A percentile compares a stretch with the other conserved stretches of the same genome.
phyloP scores from a whole-genome alignment of 495 filamentous ascomycete species.

The Aspergillus cristatus region DNA sequence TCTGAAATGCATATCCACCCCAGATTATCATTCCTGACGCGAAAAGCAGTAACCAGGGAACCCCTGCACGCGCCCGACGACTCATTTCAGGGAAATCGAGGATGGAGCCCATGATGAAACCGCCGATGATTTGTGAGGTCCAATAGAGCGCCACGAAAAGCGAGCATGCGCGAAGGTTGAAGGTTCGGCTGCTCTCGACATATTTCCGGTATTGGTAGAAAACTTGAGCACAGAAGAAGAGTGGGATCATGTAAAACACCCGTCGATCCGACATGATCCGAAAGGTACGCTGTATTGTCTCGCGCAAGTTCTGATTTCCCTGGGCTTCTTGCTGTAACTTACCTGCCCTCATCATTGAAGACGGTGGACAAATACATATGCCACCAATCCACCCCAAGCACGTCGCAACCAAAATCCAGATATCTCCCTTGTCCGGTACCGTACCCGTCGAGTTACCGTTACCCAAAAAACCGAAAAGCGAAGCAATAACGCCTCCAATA shows the following conservation, averaged over 20 bases:
- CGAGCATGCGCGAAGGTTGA: constrained; percentile 41
- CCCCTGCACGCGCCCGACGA: constrained; percentile 31
- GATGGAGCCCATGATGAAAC: constrained; percentile 37
- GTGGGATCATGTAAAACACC: constrained; percentile 38
- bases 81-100: constrained; percentile 35
- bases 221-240: constrained; percentile 59
- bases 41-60: constrained; percentile 39
- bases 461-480: constrained; percentile 38
- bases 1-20: constrained; percentile 46
- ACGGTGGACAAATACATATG: constrained; percentile 43
- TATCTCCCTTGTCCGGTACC: constrained; percentile 40
- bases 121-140: constrained; percentile 46
- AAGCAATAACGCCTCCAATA: constrained; percentile 40
- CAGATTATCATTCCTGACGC: constrained; percentile 40
- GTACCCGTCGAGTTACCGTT: constrained; percentile 39
- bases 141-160: constrained; percentile 46
- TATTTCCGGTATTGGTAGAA: constrained; percentile 71
- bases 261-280: constrained; percentile 27
- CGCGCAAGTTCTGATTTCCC: constrained; percentile 21
- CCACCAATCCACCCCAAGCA: constrained; percentile 35
- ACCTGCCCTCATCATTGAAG: constrained; percentile 36
- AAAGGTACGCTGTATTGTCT: constrained; percentile 49
- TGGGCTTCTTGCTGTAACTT: constrained; percentile 15
- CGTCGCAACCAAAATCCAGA: constrained; percentile 40
- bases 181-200: constrained; percentile 39